A percentile compares a stretch with the other conserved stretches of the same genome.
These are phyloP conservation scores for Moesziomyces globuligerus DNA, from an alignment of 1,284 basidiomycete genomes.

Conservation along the genomic window DNA sequence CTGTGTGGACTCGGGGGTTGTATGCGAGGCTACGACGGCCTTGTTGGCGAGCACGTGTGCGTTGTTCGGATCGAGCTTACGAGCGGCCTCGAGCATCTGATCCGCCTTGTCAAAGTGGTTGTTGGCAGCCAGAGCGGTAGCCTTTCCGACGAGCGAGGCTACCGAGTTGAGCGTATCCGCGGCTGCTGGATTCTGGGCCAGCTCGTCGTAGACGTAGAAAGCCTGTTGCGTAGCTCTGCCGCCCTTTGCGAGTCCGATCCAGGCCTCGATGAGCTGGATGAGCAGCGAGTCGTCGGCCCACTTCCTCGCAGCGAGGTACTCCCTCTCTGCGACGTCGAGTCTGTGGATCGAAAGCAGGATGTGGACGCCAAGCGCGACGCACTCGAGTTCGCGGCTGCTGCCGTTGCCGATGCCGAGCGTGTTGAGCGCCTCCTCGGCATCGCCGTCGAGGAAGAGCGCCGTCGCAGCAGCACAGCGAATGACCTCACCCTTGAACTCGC, in stretches of 20 bases:
- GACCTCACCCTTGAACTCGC: slow-evolving; percentile 36
- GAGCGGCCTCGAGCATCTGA: slow-evolving; percentile 51
- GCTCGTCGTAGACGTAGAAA: slow-evolving; percentile 66
- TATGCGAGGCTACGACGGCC: slow-evolving; percentile 29
- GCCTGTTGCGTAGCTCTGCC: slow-evolving; percentile 64
- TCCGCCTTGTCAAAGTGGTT: slow-evolving; percentile 38
- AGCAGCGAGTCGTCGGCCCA: slow-evolving; percentile 66
- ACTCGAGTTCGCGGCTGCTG: slow-evolving; percentile 56
- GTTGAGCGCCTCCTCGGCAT: slow-evolving; percentile 59
- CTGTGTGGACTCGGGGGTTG: background rate
- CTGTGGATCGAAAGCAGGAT: slow-evolving; percentile 64
- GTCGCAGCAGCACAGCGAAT: slow-evolving; percentile 56
- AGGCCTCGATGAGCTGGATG: slow-evolving; percentile 65
- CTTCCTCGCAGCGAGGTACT: slow-evolving; percentile 58
- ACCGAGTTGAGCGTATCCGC: slow-evolving; percentile 45
- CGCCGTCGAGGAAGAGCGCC: slow-evolving; percentile 55
- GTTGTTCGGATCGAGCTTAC: slow-evolving; percentile 31
- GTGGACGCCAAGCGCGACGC: slow-evolving; percentile 64
- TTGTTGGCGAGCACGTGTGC: slow-evolving; percentile 47
- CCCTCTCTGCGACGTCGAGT: slow-evolving; percentile 61
- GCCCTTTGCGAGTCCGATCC: slow-evolving; percentile 61
- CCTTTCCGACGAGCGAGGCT: slow-evolving; percentile 55
- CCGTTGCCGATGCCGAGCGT: slow-evolving; percentile 52
- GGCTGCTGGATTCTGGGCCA: slow-evolving; percentile 57
- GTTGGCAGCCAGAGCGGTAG: slow-evolving; percentile 55